These are phyloP conservation scores for Diphasiastrum complanatum DNA, from an alignment of 83 land plant species.

Conservation along the genomic window DNA sequence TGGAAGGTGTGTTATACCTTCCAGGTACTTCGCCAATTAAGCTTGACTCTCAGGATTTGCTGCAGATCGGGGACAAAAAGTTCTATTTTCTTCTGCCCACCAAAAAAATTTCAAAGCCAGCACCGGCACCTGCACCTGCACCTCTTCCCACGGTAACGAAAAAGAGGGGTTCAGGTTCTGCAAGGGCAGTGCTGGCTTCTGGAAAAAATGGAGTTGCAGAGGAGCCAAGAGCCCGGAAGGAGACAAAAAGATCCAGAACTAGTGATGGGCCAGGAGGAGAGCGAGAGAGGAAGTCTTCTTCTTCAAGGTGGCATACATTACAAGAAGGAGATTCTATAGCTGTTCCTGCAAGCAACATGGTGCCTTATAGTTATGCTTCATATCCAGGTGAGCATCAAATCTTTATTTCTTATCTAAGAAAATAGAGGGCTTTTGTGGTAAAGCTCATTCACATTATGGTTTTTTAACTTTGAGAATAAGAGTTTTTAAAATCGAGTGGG, in stretches of 20 bases:
- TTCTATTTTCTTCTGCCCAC: slow-evolving; percentile 88
- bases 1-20: slow-evolving; percentile 70
- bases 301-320: too few relatives aligned
- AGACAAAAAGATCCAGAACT: too few relatives aligned
- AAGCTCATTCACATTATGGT: too few relatives aligned
- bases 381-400: not conserved
- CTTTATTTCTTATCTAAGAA: not conserved
- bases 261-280: not conserved
- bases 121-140: slow-evolving; percentile 5
- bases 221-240: not conserved
- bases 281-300: not conserved
- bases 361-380: not conserved
- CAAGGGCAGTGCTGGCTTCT: slow-evolving; percentile 3
- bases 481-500: too few relatives aligned
- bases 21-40: slow-evolving; percentile 79
- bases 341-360: not conserved
- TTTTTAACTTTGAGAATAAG: too few relatives aligned
- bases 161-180: slow-evolving; percentile 9
- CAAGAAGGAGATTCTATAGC: too few relatives aligned
- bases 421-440: too few relatives aligned
- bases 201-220: not conserved
- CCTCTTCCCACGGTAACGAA: not conserved
- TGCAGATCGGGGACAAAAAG: slow-evolving; percentile 94
- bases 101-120: slow-evolving; percentile 39
- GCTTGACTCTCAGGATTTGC: slow-evolving; percentile 88